Base-by-base conservation (phyloP, 2,329 filamentous ascomycete species). In the Aspergillus tanneri region DNA sequence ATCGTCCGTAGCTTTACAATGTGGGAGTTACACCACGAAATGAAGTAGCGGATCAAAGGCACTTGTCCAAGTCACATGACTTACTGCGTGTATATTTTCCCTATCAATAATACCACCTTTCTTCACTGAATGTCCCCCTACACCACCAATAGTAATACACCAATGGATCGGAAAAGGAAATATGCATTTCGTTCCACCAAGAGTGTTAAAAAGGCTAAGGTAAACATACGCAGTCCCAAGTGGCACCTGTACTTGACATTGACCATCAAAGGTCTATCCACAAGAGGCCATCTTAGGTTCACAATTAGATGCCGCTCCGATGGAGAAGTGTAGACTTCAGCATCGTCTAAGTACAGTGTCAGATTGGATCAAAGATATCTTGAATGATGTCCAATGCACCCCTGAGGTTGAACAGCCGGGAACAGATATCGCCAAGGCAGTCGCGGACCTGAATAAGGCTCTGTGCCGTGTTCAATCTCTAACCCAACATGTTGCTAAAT, bases 111-210 rank as follows among this genome's bases (percentile, higher is more conserved):
- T 32, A 3, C 2, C 3, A n/a, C 11, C 19, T 18, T 6, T 43
- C 2, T 32, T 27, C 5, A 8, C n/a, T 16, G 10, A n/a, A n/a
- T n/a, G n/a, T n/a, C n/a, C n/a, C n/a, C n/a, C n/a, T n/a, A n/a
- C n/a, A n/a, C n/a, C n/a, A n/a, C n/a, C n/a, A n/a, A n/a, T n/a
- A n/a, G n/a, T n/a, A n/a, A n/a, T 23, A 7, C n/a, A 5, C 14
- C 14, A 18, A 68, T 68, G 65, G 55, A 52, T 37, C 52, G 49
- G 16, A 68, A 67, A 50, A 58, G 64, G 25, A 54, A 57, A 25
- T 50, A 52, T 4, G 43, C 47, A 1, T 55, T 57, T 24, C 39
- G 50, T 5, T 38, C 27, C 16, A n/a, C 42, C 16, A 11, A 30
- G 2, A 16, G 34, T 36, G 27, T 11, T 8, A 61, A 61, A 36